Percentiles rank a stretch among this genome's conserved stretches.
Evolutionary conservation across 1,139 yeast species (phyloP).

Genomic region (Sugiyamaella castrensis): DNA sequence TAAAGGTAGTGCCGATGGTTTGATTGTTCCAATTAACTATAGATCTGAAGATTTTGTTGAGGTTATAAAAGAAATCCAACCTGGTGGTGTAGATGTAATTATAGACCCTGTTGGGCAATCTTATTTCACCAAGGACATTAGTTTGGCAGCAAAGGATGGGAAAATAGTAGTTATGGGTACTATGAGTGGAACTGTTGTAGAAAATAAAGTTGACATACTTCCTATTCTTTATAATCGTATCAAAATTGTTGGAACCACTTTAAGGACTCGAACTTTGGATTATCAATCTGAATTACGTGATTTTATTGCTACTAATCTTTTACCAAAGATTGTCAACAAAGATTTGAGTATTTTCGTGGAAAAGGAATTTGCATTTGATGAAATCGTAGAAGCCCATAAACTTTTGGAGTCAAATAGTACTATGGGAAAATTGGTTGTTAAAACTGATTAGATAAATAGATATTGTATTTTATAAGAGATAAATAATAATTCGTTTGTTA

Average conservation of each 20-base stretch:
- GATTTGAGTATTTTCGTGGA: constrained; percentile 30
- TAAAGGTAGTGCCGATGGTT: constrained; percentile 22
- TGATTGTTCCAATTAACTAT: constrained; percentile 35
- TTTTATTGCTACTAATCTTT: constrained; percentile 27
- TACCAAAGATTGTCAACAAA: constrained; percentile 30
- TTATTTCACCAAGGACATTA: constrained; percentile 29
- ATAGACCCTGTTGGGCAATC: constrained; percentile 39
- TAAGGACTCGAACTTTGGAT: constrained; percentile 31
- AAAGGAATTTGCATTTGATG: constrained; percentile 26
- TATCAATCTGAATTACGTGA: constrained; percentile 31
- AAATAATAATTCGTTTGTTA: no score
- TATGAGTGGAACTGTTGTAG: constrained; percentile 29
- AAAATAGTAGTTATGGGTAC: constrained; percentile 32
- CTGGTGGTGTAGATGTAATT: constrained; percentile 34
- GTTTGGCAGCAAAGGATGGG: constrained; percentile 32
- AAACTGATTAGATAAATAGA: background rate
- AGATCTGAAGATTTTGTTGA: constrained; percentile 27
- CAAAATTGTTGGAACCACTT: constrained; percentile 34
- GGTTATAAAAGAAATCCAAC: constrained; percentile 26
- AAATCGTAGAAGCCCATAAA: constrained; percentile 34
- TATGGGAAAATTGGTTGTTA: constrained; percentile 35
- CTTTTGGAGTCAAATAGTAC: constrained; percentile 33
- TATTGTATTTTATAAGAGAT: no score
- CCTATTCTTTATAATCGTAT: constrained; percentile 30
- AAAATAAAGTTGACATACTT: constrained; percentile 26